A percentile compares a stretch with the other conserved stretches of the same genome.
Evolutionary conservation across 2,329 filamentous ascomycete species (phyloP).

Genomic region (Verticillium nubilum): DNA sequence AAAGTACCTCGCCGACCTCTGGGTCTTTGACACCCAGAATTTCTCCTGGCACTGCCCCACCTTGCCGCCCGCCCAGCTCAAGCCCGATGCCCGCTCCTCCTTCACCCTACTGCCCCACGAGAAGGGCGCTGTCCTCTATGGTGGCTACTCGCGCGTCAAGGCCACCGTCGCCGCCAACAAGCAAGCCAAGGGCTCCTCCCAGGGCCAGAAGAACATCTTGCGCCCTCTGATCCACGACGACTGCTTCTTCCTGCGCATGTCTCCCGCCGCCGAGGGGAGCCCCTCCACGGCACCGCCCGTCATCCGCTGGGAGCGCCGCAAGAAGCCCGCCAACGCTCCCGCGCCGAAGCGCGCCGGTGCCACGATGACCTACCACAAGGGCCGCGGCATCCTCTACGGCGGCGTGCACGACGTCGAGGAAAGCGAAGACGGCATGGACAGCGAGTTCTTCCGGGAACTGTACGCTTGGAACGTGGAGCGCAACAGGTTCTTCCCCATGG

Average conservation of each 20-base stretch:
- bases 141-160: conserved; percentile 91
- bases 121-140: conserved; percentile 81
- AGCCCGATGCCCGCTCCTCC: conserved; percentile 85
- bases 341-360: conserved; percentile 79
- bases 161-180: conserved; percentile 56
- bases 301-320: conserved; percentile 87
- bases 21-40: conserved; percentile 89
- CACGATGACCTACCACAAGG: conserved; percentile 93
- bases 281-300: conserved; percentile 60
- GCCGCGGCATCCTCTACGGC: conserved; percentile 86
- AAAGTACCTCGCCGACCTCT: conserved; percentile 87
- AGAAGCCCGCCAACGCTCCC: conserved; percentile 85
- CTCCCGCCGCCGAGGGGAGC: conserved; percentile 63
- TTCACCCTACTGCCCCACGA: conserved; percentile 92
- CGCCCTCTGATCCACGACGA: conserved; percentile 91
- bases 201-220: conserved; percentile 65
- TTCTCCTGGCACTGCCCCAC: conserved; percentile 78
- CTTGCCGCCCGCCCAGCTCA: conserved; percentile 71
- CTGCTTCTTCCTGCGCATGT: conserved; percentile 85
- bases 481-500: conserved; percentile 87
- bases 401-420: conserved; percentile 91
- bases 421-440: conserved; percentile 91
- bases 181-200: conserved; percentile 55
- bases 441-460: conserved; percentile 90
- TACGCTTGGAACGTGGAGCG: conserved; percentile 94